phyloP scores from a whole-genome alignment of 345 rosid genomes.

The Litchi chinensis region DNA sequence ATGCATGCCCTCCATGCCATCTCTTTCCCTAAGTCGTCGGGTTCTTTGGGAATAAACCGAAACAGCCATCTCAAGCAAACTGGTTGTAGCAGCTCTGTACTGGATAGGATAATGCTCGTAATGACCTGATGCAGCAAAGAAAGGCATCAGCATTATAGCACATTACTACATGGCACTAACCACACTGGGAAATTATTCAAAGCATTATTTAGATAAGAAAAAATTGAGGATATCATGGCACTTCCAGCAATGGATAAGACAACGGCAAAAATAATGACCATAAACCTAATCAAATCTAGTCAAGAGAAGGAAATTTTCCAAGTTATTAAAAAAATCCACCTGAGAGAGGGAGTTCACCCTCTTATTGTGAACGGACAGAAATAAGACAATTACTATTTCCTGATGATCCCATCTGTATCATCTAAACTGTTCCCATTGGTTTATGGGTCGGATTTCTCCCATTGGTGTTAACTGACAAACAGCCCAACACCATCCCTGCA shows the following conservation, averaged over 20 bases:
- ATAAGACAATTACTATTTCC: neutral
- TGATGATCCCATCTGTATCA: neutral
- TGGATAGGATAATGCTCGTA: constrained; percentile 71
- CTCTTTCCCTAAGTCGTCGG: constrained; percentile 60
- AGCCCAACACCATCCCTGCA: neutral
- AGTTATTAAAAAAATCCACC: neutral
- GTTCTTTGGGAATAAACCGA: constrained; percentile 54
- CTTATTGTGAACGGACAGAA: neutral
- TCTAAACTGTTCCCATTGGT: neutral
- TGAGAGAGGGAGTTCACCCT: neutral
- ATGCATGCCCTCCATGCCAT: constrained; percentile 42
- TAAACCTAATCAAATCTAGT: neutral
- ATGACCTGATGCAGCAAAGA: constrained; percentile 55
- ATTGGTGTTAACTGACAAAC: neutral
- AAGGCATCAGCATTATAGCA: neutral
- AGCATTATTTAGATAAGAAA: neutral
- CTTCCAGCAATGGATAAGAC: neutral
- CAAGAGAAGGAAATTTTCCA: neutral
- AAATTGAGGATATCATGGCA: neutral
- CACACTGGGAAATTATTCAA: neutral
- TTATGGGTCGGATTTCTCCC: neutral
- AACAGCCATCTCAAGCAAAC: constrained; percentile 69
- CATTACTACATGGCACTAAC: neutral
- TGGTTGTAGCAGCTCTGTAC: constrained; percentile 66
- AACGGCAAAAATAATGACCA: neutral